A percentile compares a stretch with the other conserved stretches of the same genome.
Evolutionary conservation across 2,329 filamentous ascomycete genomes (phyloP).

Genomic region (Macrophomina pseudophaseolina): DNA sequence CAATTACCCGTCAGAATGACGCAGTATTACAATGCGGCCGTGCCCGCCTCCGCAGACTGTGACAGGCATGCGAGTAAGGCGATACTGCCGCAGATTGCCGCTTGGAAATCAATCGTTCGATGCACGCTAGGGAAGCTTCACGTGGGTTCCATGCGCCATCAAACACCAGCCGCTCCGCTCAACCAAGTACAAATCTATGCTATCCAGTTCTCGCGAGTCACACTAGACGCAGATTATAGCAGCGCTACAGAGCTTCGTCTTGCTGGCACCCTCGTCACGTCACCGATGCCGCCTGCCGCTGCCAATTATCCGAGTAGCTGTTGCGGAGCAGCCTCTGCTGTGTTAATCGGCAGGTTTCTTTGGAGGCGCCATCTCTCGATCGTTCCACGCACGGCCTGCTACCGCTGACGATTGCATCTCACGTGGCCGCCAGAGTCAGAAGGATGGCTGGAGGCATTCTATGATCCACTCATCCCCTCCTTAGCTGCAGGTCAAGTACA

Average conservation of each 20-base stretch:
- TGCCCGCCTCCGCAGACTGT: neutral
- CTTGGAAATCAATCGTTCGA: slow-evolving; percentile 5
- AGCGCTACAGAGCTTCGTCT: slow-evolving; percentile 1
- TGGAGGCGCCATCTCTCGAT: neutral
- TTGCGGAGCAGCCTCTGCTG: neutral
- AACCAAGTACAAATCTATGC: neutral
- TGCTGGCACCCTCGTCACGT: neutral
- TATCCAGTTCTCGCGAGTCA: slow-evolving; percentile 3
- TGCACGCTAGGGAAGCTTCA: slow-evolving; percentile 18
- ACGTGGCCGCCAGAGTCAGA: slow-evolving; percentile 14
- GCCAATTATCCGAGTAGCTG: slow-evolving; percentile 9
- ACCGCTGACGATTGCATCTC: slow-evolving; percentile 10
- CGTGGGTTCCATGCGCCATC: slow-evolving; percentile 15
- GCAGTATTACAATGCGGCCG: neutral
- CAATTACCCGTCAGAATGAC: neutral
- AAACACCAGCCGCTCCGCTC: neutral
- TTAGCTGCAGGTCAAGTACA: neutral
- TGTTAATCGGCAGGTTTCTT: neutral
- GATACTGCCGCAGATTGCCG: slow-evolving; percentile 11
- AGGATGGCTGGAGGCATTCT: slow-evolving; percentile 9
- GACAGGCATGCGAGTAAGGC: slow-evolving; percentile 16
- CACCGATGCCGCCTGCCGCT: slow-evolving; percentile 2
- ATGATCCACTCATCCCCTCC: neutral
- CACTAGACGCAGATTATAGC: slow-evolving; percentile 8
- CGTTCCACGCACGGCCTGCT: slow-evolving; percentile 1